These are phyloP conservation scores for Prasinococcaceae sp. DNA, from an alignment of 139 green algal species.

Conservation along the genomic window DNA sequence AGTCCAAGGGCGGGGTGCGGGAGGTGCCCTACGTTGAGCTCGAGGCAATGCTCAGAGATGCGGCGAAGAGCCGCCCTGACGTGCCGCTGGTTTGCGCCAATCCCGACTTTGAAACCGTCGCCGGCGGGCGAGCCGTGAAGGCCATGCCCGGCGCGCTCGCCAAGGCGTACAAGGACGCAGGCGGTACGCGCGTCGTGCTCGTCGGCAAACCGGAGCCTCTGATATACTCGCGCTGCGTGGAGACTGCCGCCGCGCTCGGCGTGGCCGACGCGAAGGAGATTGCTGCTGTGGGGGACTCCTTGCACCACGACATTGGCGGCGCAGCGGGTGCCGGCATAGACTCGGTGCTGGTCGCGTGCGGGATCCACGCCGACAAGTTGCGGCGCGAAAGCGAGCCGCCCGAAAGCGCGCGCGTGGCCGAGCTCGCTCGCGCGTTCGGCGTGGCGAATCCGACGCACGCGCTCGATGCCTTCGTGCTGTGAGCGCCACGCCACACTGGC, in stretches of 20 bases:
- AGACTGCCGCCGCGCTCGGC: too few species aligned
- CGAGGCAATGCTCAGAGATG: not conserved
- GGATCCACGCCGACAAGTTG: not conserved
- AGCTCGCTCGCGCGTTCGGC: too few species aligned
- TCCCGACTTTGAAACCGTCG: not conserved
- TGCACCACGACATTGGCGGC: constrained; percentile 66
- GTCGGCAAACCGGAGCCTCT: too few species aligned
- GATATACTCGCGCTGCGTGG: too few species aligned
- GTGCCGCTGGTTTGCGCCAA: not conserved
- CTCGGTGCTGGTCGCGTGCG: not conserved
- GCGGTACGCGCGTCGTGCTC: too few species aligned
- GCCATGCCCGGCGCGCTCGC: constrained; percentile 1
- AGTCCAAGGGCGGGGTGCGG: not conserved
- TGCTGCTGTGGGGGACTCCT: constrained; percentile 56
- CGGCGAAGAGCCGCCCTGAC: not conserved
- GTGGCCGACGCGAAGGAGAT: too few species aligned
- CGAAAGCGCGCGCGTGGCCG: too few species aligned
- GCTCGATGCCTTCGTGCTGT: too few species aligned
- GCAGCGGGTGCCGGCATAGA: constrained; percentile 6
- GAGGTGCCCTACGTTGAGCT: constrained; percentile 20
- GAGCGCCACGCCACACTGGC: too few species aligned
- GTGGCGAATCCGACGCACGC: too few species aligned
- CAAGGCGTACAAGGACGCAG: constrained; percentile 12
- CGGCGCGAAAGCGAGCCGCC: not conserved
- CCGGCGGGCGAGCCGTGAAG: not conserved